phyloP scores from a whole-genome alignment of 2,329 filamentous ascomycete species.

The Cyanodermella asteris region DNA sequence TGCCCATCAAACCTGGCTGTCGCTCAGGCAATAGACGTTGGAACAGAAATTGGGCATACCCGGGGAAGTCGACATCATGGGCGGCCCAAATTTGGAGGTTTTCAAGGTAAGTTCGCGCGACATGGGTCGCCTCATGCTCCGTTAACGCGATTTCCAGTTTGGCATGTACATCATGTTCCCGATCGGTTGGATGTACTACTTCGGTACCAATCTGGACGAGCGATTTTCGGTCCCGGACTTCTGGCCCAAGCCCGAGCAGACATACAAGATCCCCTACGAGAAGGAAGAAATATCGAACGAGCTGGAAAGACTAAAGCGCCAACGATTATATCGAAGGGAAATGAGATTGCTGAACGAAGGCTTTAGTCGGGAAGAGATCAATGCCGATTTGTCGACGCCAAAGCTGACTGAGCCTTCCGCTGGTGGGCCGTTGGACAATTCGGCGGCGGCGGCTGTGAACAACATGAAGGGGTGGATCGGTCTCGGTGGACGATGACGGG shows the following conservation, averaged over 20 bases:
- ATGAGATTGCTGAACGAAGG: slow-evolving; percentile 20
- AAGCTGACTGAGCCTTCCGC: too few species aligned
- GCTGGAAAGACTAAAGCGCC: slow-evolving; percentile 43
- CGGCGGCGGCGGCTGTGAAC: too few species aligned
- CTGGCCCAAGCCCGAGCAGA: slow-evolving; percentile 54
- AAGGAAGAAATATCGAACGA: slow-evolving; percentile 50
- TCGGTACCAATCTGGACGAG: slow-evolving; percentile 89
- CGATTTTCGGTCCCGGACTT: slow-evolving; percentile 78
- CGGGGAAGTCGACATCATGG: too few species aligned
- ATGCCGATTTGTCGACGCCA: too few species aligned
- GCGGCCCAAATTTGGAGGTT: slow-evolving; percentile 75
- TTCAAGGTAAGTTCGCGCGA: slow-evolving; percentile 48
- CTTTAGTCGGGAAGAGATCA: slow-evolving; percentile 12
- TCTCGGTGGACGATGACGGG: too few species aligned
- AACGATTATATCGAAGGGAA: slow-evolving; percentile 22
- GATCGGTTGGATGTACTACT: slow-evolving; percentile 99
- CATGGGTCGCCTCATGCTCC: background rate
- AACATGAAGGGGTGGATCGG: too few species aligned
- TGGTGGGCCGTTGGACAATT: too few species aligned
- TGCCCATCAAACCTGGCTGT: too few species aligned
- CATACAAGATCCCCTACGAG: slow-evolving; percentile 30
- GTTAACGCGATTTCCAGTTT: slow-evolving; percentile 37
- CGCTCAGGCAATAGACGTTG: too few species aligned
- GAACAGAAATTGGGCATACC: too few species aligned
- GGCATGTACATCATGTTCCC: slow-evolving; percentile 98